Evolutionary conservation across 176 grass and related monocot species (phyloP), one percentile per base, ranked within the genome.

Genomic region (Bolboschoenus planiculmis): DNA sequence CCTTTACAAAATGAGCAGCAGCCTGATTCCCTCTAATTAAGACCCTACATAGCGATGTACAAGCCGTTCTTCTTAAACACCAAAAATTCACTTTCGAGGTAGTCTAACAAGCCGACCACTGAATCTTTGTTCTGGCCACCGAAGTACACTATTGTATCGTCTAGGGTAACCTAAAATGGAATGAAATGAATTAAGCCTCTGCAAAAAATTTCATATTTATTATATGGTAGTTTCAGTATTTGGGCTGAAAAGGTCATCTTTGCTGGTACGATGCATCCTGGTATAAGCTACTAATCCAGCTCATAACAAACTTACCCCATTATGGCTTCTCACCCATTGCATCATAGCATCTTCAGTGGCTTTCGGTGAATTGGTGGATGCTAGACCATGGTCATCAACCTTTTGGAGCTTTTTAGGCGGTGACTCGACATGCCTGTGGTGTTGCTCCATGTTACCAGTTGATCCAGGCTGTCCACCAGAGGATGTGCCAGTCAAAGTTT

Each of bases 1-100:
- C 71, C 42, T 75, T 51, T 30, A 50, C 71, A 75, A 75, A 75
- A 75, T 75, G 26, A 47, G 37, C 33, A 75, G 43, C 40, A 15
- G 1, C 70, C 42, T 6, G 24, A 23, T 15, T 48, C 26, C 10
- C 20, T 48, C 10, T 50, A 30, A 75, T 15, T 47, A 48, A 75
- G 43, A 11, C 40, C 43, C 86, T 81, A 98, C 89, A 98, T n/a
- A 68, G 85, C 78, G 67, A 57, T 40, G 85, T 91, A 98, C 11
- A 84, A 7, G 77, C 48, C 92, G 7, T 98, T 91, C 78, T 84
- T 95, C 86, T 81, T 93, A 72, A 95, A 98, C 47, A 98, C 73
- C 60, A 64, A 16, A 64, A 98, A 98, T 23, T 87, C 88, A 27
- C 75, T 59, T 84, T 95, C 89, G 0, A 93, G 89, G 68, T 37